Evolutionary conservation across 225 moss, liverwort and hornwort species (phyloP).

Genomic region (Asterella californica): DNA sequence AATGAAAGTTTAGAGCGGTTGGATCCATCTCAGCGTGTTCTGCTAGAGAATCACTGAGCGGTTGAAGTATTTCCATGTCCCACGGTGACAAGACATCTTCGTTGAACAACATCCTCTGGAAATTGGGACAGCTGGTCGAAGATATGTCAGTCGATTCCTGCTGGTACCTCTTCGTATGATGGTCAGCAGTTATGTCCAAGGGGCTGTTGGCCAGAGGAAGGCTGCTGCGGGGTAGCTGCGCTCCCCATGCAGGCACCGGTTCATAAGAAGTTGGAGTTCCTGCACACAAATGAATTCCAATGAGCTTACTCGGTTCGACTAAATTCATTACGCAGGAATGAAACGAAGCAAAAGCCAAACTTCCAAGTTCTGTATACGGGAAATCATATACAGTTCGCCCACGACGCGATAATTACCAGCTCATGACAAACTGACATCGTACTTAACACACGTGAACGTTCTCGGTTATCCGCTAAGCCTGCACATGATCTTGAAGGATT

Average conservation of each 20-base stretch:
- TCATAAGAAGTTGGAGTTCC: constrained; percentile 36
- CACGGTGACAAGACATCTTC: constrained; percentile 35
- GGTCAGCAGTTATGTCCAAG: background rate
- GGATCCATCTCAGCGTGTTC: constrained; percentile 21
- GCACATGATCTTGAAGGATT: background rate
- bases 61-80: constrained; percentile 41
- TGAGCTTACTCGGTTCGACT: background rate
- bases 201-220: background rate
- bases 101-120: constrained; percentile 24
- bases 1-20: background rate
- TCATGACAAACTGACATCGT: no score
- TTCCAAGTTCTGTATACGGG: background rate
- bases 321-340: background rate
- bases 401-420: no score
- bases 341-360: background rate
- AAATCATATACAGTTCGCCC: no score
- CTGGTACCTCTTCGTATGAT: constrained; percentile 13
- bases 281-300: background rate
- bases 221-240: constrained; percentile 5
- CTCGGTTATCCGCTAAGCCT: no score
- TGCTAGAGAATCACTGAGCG: constrained; percentile 17
- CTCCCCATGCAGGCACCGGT: constrained; percentile 22
- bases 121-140: constrained; percentile 19
- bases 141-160: constrained; percentile 9
- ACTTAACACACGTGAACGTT: no score